Base-by-base conservation (phyloP, 106 monocot genomes). In the Dioscorea alata region DNA sequence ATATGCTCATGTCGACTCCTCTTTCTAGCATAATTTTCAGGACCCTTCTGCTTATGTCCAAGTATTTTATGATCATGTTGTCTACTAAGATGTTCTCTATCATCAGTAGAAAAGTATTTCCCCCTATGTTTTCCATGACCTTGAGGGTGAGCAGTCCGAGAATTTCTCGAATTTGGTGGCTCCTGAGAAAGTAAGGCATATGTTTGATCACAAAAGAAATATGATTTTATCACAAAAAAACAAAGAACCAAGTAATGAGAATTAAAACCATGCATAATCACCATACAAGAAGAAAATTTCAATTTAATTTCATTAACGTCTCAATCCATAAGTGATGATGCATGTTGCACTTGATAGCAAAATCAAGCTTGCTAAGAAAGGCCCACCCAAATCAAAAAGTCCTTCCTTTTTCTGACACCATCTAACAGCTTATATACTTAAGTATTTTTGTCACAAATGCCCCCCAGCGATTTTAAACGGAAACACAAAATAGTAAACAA, bases 11-110 rank as follows among this genome's bases (percentile, higher is more conserved):
- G 66, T 56, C 84, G 73, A 69, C 50, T 70, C 15, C 76, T 64
- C 59, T 91, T 91, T 52, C 78, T 81, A 42, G 69, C 72, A 79
- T 75, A 72, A 32, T 83, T 71, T 48, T 61, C 49, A 31, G 49
- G 28, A 53, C 75, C 18, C 42, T 34, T 76, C n/a, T 66, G 21
- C 12, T 71, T 76, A 51, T 75, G 32, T 49, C 61, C 50, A 9
- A 69, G 73, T 49, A 74, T 78, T n/a, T 73, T 74, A 32, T 70
- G 56, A 17, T 82, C 91, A 70, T 77, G 73, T 52, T 77, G 76
- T 72, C 73, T 64, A 49, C 54, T 64, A 21, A 73, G 35, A 49
- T 75, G 35, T 49, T 56, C 73, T 65, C 62, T 80, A n/a, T 78
- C 83, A 66, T 74, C 69, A 53, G 62, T 74, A 58, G 76, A 64